Conservation (phyloP, 805 yeast species). For the Candida parachauliodes region DNA sequence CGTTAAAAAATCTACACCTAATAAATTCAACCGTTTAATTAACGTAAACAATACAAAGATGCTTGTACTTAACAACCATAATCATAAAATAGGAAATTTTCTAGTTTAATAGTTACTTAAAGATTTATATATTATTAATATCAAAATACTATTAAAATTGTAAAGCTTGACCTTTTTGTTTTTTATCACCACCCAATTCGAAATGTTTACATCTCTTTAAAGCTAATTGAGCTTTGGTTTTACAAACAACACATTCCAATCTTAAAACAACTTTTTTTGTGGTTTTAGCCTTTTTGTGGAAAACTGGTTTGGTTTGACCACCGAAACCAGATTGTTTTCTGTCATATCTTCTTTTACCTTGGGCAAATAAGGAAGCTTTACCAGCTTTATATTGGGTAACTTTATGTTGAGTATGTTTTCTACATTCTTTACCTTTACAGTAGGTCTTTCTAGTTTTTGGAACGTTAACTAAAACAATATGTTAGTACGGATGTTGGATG, state of each 20-base stretch:
- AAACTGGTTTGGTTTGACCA: slow-evolving; percentile 99
- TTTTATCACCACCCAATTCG: slow-evolving; percentile 99
- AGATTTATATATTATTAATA: slow-evolving; percentile 7
- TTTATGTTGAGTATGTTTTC: slow-evolving; percentile 99
- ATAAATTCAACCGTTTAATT: too few species aligned
- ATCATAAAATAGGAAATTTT: too few species aligned
- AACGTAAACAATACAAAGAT: too few species aligned
- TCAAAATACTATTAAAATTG: slow-evolving; percentile 67
- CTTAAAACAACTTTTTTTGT: slow-evolving; percentile 99
- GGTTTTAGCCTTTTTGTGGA: slow-evolving; percentile 99
- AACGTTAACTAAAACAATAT: slow-evolving; percentile 77
- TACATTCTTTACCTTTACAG: slow-evolving; percentile 99
- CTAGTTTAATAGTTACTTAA: slow-evolving; percentile 1
- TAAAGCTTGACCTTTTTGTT: slow-evolving; percentile 99
- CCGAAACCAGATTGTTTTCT: slow-evolving; percentile 99
- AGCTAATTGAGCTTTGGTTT: slow-evolving; percentile 96
- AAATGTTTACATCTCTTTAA: slow-evolving; percentile 99
- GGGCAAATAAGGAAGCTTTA: slow-evolving; percentile 98
- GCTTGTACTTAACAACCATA: too few species aligned
- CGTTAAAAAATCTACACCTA: too few species aligned
- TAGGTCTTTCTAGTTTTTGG: slow-evolving; percentile 99
- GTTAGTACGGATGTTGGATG: slow-evolving; percentile 6
- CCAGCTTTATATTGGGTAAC: slow-evolving; percentile 99
- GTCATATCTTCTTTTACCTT: slow-evolving; percentile 99
- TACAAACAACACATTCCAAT: slow-evolving; percentile 97